Evolutionary conservation across 257 asterid genomes (phyloP).

Genomic region (Solanum boliviense): DNA sequence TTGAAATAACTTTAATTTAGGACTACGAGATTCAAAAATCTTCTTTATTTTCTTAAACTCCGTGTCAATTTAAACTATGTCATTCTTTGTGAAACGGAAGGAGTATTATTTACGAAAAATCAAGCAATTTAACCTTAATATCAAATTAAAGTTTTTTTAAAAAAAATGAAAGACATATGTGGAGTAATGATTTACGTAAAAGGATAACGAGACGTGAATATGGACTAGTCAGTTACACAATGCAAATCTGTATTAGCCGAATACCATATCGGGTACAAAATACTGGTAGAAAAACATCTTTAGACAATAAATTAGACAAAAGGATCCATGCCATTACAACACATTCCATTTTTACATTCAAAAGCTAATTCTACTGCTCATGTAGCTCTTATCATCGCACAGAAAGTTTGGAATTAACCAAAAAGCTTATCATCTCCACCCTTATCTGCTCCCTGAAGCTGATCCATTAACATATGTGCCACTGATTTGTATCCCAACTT

Average conservation of each 20-base stretch:
- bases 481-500: conserved; percentile 79
- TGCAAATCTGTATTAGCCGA: neutral
- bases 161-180: too few species aligned
- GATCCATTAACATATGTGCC: conserved; percentile 64
- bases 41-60: too few species aligned
- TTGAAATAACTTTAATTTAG: too few species aligned
- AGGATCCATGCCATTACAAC: neutral
- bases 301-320: neutral
- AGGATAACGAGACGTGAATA: neutral
- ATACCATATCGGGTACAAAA: neutral
- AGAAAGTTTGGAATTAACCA: too few species aligned
- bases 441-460: conserved; percentile 34
- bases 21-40: too few species aligned
- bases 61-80: too few species aligned
- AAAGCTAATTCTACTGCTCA: neutral
- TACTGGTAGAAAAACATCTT: neutral
- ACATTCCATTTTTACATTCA: neutral
- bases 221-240: neutral
- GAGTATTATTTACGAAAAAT: too few species aligned
- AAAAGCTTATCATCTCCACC: neutral
- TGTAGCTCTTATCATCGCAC: neutral
- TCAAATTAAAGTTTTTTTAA: too few species aligned
- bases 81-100: too few species aligned
- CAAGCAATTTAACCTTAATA: neutral
- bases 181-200: neutral